phyloP scores from a whole-genome alignment of 2,329 filamentous ascomycete species.

The Ophiostoma piceae region DNA sequence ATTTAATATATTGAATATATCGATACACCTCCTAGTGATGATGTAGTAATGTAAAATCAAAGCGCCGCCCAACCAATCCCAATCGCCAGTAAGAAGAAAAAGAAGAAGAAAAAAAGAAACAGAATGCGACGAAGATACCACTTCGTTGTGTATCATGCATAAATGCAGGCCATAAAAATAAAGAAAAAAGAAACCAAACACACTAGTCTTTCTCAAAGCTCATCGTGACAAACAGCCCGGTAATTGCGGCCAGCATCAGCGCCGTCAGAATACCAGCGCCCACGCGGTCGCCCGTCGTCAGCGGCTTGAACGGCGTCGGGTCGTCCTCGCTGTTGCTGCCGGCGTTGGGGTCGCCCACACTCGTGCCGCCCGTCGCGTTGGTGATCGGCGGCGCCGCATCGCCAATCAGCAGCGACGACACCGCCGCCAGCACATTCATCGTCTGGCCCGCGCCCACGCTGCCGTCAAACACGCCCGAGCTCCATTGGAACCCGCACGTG shows the following conservation, averaged over 20 bases:
- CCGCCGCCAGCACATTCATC: conserved; percentile 49
- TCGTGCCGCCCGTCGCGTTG: conserved; percentile 46
- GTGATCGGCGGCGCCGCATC: conserved; percentile 35
- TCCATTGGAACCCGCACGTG: conserved; percentile 53
- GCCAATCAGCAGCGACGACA: conserved; percentile 43
- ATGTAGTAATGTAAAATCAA: neutral
- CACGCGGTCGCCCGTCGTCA: conserved; percentile 58
- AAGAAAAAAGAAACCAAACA: neutral
- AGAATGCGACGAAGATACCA: neutral
- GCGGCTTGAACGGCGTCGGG: conserved; percentile 30
- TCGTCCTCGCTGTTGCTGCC: conserved; percentile 37
- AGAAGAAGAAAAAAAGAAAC: neutral
- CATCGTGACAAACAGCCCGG: conserved; percentile 37
- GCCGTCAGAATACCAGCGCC: conserved; percentile 63
- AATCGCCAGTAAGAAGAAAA: neutral
- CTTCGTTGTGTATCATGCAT: conserved; percentile 1
- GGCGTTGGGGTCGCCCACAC: conserved; percentile 43
- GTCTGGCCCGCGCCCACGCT: conserved; percentile 51
- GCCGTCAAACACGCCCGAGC: conserved; percentile 42
- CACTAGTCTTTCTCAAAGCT: conserved; percentile 27
- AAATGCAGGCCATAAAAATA: neutral
- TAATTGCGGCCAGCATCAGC: conserved; percentile 42
- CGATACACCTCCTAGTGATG: neutral
- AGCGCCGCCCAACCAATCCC: neutral
- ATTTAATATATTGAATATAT: neutral